Base-by-base conservation (phyloP, 228 moss, liverwort and hornwort genomes). In the Sphagnum fallax region DNA sequence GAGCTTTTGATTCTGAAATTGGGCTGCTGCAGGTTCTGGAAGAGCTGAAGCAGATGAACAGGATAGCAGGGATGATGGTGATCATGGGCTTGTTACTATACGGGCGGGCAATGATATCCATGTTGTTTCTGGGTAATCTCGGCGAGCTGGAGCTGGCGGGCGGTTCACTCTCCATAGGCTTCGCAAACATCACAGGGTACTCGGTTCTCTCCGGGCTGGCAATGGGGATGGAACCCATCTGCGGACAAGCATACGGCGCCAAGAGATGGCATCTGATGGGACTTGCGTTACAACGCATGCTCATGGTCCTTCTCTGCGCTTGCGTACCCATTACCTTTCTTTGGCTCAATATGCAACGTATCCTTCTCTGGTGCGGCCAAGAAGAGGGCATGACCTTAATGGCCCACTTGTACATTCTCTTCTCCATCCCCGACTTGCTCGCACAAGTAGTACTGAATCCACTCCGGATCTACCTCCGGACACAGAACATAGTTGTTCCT, bases 191-290 rank as follows among this genome's bases (percentile, higher is more conserved):
- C 58, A 91, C 91, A 16, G 88, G 91, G 4, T 88, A 83, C 73
- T 88, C 91, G 50, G 84, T 91, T 47, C 78, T 91, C 64, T 82
- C 80, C 61, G 91, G 91, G 7, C 61, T 91, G 75, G 82, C 89
- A 18, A 82, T 80, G 73, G 91, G 89, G 15, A 91, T 91, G 87
- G 91, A 91, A 62, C 84, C 89, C 50, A 86, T 91, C 12, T 91
- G 91, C 67, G 75, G 81, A 7, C 91, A 91, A 75, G 89, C 91
- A 10, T 89, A 61, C 14, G 91, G 91, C 60, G 88, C 89, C 12
- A 81, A 78, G 65, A 78, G 82, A 66, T 91, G 84, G 84, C 74
- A 84, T 64, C 74, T 88, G n/a, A 76, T 91, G 69, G 91, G 91
- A 52, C 60, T 83, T 16, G 88, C 79, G 11, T 72, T 91, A 12